A percentile compares a stretch with the other conserved stretches of the same genome.
These are phyloP conservation scores for Aureobasidium vineae DNA, from an alignment of 2,329 filamentous ascomycete genomes.

Conservation along the genomic window DNA sequence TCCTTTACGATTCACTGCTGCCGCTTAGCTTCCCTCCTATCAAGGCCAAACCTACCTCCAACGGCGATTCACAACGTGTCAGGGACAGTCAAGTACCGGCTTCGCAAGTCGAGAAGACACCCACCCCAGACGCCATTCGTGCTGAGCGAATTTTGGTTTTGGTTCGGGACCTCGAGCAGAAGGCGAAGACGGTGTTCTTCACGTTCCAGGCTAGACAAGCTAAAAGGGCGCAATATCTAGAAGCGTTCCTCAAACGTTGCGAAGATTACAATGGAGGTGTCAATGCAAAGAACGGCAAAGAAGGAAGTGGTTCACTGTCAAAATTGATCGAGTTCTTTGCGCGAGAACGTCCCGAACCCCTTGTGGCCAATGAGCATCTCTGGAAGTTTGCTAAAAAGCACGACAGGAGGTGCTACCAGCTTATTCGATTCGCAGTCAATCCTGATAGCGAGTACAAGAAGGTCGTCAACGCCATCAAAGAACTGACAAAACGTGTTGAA, in stretches of 20 bases:
- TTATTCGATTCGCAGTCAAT: constrained; percentile 81
- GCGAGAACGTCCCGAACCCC: constrained; percentile 71
- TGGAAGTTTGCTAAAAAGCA: constrained; percentile 89
- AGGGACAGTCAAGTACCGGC: constrained; percentile 56
- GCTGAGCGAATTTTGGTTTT: constrained; percentile 82
- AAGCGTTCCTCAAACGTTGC: constrained; percentile 76
- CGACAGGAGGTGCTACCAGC: constrained; percentile 84
- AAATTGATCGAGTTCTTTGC: constrained; percentile 71
- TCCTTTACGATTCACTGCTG: constrained; percentile 83
- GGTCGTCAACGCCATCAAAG: constrained; percentile 84
- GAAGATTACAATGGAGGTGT: constrained; percentile 89
- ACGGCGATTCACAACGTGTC: constrained; percentile 59
- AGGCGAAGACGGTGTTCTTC: constrained; percentile 84
- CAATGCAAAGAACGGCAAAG: constrained; percentile 65
- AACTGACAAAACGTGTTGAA: constrained; percentile 79
- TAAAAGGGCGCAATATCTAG: constrained; percentile 68
- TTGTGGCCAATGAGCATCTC: constrained; percentile 71
- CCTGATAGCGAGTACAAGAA: constrained; percentile 90
- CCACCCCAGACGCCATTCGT: constrained; percentile 72
- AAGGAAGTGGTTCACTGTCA: constrained; percentile 67
- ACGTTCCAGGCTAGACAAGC: constrained; percentile 77
- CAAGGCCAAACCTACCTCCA: constrained; percentile 50
- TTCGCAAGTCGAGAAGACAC: constrained; percentile 42
- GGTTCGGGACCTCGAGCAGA: constrained; percentile 71
- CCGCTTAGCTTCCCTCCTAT: constrained; percentile 82